Evolutionary conservation across 1,284 basidiomycete species (phyloP).

Genomic region (Hemileia vastatrix): DNA sequence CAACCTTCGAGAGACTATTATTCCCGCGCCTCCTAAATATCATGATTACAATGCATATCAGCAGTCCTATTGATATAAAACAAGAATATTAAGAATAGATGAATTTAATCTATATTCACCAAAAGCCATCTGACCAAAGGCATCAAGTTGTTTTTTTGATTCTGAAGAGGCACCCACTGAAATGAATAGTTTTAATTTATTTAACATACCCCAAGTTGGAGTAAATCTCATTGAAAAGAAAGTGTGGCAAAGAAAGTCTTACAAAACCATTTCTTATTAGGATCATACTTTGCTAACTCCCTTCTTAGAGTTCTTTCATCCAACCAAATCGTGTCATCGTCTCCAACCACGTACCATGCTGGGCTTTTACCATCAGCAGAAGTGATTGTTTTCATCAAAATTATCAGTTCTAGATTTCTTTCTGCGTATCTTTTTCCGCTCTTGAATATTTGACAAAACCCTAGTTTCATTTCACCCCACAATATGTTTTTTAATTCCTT

Average conservation of each 20-base stretch:
- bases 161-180: conserved; percentile 31
- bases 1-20: conserved; percentile 25
- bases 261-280: conserved; percentile 26
- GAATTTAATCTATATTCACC: no score
- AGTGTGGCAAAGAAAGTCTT: background rate
- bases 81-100: no score
- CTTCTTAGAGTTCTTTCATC: conserved; percentile 28
- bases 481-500: background rate
- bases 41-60: no score
- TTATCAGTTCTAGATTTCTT: conserved; percentile 4
- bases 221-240: no score
- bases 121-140: conserved; percentile 31
- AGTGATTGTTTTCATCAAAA: conserved; percentile 2
- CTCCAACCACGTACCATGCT: conserved; percentile 5
- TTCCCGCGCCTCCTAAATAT: conserved; percentile 22
- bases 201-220: no score
- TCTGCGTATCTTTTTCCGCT: background rate
- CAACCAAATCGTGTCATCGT: conserved; percentile 33
- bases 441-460: background rate
- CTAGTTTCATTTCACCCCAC: background rate
- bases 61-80: no score
- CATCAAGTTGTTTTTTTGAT: conserved; percentile 27
- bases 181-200: background rate
- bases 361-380: background rate
- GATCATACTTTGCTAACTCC: conserved; percentile 31